Percentiles rank a stretch among this genome's conserved stretches.
Conservation (phyloP, 73 alveolate species). For the Paramecium pentaurelia region DNA sequence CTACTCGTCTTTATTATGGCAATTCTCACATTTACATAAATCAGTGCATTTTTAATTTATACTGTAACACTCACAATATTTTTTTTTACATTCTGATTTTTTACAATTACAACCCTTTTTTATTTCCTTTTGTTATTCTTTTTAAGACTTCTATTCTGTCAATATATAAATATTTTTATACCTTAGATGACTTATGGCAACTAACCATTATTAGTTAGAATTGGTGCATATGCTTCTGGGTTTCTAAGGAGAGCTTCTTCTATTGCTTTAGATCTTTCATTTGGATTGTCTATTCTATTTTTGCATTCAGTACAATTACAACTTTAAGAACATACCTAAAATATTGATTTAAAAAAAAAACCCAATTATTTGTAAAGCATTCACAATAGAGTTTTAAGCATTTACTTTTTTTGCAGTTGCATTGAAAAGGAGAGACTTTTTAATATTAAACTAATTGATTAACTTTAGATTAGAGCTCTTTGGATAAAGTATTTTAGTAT, state of each 20-base stretch:
- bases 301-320: conserved; percentile 57
- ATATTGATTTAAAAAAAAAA: neutral
- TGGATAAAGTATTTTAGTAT: neutral
- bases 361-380: conserved; percentile 52
- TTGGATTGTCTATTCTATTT: conserved; percentile 35
- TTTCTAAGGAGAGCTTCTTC: conserved; percentile 46
- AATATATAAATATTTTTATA: neutral
- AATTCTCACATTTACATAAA: conserved; percentile 52
- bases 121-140: neutral
- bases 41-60: conserved; percentile 61
- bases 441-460: neutral
- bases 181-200: neutral
- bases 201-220: neutral
- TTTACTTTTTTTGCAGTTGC: conserved; percentile 53
- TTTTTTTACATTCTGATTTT: conserved; percentile 69
- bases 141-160: neutral
- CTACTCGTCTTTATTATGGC: neutral
- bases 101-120: conserved; percentile 70
- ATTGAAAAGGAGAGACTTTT: neutral
- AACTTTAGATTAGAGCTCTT: neutral
- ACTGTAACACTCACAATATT: conserved; percentile 71
- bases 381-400: conserved; percentile 52
- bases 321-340: conserved; percentile 8
- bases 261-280: conserved; percentile 47
- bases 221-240: conserved; percentile 19